Evolutionary conservation across 306 rosid genomes (phyloP).

Genomic region (Inga laurina): DNA sequence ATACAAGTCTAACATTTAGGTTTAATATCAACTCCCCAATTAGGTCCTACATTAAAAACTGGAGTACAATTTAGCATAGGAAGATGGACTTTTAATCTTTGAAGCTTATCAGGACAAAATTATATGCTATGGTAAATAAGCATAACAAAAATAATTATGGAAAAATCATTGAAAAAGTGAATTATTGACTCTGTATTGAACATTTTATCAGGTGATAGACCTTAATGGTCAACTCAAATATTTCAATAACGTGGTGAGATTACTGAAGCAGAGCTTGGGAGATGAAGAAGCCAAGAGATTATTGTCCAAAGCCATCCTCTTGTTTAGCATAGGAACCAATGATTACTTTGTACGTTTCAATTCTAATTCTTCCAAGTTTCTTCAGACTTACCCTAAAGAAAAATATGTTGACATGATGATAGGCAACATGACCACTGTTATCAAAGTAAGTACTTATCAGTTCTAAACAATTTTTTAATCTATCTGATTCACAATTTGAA

Average conservation of each 20-base stretch:
- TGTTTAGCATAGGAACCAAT: conserved; percentile 34
- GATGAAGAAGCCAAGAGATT: conserved; percentile 21
- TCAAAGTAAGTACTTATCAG: conserved; percentile 30
- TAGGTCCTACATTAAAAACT: too few relatives aligned
- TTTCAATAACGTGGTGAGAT: conserved; percentile 22
- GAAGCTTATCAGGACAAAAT: too few relatives aligned
- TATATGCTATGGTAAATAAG: too few relatives aligned
- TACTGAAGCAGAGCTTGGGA: conserved; percentile 24
- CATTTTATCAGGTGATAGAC: conserved; percentile 35
- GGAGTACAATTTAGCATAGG: too few relatives aligned
- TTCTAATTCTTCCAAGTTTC: background rate
- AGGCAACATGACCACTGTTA: conserved; percentile 33
- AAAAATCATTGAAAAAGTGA: background rate
- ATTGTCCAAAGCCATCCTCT: conserved; percentile 37
- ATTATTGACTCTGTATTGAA: background rate
- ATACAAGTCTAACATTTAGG: too few relatives aligned
- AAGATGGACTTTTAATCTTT: too few relatives aligned
- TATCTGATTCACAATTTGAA: background rate
- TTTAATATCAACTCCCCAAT: too few relatives aligned
- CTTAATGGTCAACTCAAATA: conserved; percentile 28
- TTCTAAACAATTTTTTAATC: background rate
- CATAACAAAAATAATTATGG: too few relatives aligned
- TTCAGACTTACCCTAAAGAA: background rate
- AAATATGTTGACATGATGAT: conserved; percentile 36
- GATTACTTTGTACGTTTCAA: conserved; percentile 28